Evolutionary conservation across 2,329 filamentous ascomycete species (phyloP), one percentile per base, ranked within the genome.

Genomic region (Nannizziopsis barbatae): DNA sequence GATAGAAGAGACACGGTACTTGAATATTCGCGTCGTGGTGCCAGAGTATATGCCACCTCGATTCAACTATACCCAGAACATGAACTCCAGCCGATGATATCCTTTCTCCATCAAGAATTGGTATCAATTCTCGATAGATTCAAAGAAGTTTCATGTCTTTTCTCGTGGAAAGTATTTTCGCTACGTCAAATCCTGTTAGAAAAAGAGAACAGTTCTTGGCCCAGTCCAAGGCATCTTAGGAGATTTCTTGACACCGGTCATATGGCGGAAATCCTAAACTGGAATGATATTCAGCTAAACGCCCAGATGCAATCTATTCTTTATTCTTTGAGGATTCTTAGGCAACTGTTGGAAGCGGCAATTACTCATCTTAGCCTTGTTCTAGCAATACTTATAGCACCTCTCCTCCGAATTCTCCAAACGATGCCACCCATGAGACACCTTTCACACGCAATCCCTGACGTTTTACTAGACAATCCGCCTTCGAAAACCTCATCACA

Each of bases 271-370:
- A 56, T 57, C 1, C 47, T 68, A 9, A 65, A 69, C 1, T 85
- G 81, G 83, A 67, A 74, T 8, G 65, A 74, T 14, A 63, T 83
- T 38, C 82, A 86, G 56, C 69, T 83, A 42, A 61, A 72, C 7
- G 79, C 80, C 0, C 77, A 82, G 53, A 62, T 79, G 0, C 76
- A 82, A 47, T 76, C 76, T 3, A 69, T 73, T 0, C 62, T 78
- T 5, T 84, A 84, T 57, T 83, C 80, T 0, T 58, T 84, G 1
- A 71, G 79, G 38, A 75, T 83, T 68, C 53, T 78, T 60, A 53
- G 79, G 56, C 60, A 86, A 58, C 46, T 79, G 3, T 53, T 75
- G 41, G 51, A 50, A 4, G 46, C 59, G 27, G 17, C 71, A 62
- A 50, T 70, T 60, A 18, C 45, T 14, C 33, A 33, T 15, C 6